These are phyloP conservation scores for Lippia alba DNA, from an alignment of 305 asterid genomes.

Conservation along the genomic window DNA sequence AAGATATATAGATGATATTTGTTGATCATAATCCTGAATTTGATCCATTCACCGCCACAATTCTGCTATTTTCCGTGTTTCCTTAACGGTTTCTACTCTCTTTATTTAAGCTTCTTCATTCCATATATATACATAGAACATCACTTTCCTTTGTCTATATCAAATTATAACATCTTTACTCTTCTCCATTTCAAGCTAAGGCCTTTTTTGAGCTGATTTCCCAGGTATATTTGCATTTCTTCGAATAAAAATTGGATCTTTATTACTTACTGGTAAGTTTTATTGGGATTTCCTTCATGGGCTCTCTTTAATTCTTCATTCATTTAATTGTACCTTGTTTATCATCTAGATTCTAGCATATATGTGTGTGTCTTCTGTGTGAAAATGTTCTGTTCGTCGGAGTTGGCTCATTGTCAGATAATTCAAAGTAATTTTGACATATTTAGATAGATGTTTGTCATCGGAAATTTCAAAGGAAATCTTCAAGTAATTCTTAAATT, in stretches of 20 bases:
- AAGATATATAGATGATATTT: conserved; percentile 30
- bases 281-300: neutral
- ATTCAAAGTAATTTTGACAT: neutral
- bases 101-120: conserved; percentile 36
- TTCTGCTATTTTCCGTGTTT: neutral
- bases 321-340: conserved; percentile 16
- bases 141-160: neutral
- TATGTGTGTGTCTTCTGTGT: neutral
- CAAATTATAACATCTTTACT: neutral
- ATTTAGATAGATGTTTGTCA: too few species aligned
- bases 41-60: conserved; percentile 28
- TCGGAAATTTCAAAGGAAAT: too few species aligned
- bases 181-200: conserved; percentile 10
- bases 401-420: neutral
- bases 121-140: neutral
- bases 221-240: conserved; percentile 4
- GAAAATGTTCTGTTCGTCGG: too few species aligned
- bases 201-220: conserved; percentile 23
- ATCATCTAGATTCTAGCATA: neutral
- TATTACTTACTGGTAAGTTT: conserved; percentile 17
- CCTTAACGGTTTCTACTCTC: conserved; percentile 37
- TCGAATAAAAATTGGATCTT: conserved; percentile 24
- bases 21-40: conserved; percentile 5
- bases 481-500: neutral
- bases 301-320: neutral